Conservation (phyloP, 1,284 basidiomycete genomes). For the Vanrija sp. region DNA sequence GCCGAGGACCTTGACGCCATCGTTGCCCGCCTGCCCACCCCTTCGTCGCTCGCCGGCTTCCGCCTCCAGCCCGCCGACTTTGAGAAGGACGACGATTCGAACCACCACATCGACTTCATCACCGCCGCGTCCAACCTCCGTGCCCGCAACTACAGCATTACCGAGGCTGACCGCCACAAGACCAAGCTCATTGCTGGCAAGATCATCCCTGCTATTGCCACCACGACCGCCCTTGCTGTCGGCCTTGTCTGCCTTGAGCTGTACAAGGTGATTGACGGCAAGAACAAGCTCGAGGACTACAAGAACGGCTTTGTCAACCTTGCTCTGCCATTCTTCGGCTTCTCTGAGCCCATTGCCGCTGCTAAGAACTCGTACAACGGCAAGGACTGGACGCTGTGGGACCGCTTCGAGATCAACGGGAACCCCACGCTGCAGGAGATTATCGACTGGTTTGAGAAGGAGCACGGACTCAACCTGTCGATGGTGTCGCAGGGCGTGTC, state of each 20-base stretch:
- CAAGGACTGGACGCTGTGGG: conserved; percentile 97
- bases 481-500: conserved; percentile 98
- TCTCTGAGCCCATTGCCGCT: conserved; percentile 96
- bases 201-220: conserved; percentile 99
- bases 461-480: conserved; percentile 82
- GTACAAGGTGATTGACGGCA: conserved; percentile 97
- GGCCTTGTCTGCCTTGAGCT: conserved; percentile 95
- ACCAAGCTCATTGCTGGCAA: conserved; percentile 99
- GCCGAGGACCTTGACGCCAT: conserved; percentile 59
- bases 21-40: conserved; percentile 69
- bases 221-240: conserved; percentile 91
- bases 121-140: conserved; percentile 96
- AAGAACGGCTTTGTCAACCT: conserved; percentile 99
- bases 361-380: conserved; percentile 77
- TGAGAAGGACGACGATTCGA: conserved; percentile 98
- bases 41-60: conserved; percentile 88
- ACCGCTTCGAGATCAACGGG: conserved; percentile 87
- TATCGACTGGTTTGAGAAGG: conserved; percentile 74
- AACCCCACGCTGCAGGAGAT: conserved; percentile 88
- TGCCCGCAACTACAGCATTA: conserved; percentile 92
- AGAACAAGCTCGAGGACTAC: conserved; percentile 87
- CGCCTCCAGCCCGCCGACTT: conserved; percentile 93
- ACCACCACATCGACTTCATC: conserved; percentile 99
- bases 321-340: conserved; percentile 97
- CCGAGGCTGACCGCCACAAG: conserved; percentile 80